Conservation (phyloP, 169 alveolate genomes). For the Plasmodium sp. region DNA sequence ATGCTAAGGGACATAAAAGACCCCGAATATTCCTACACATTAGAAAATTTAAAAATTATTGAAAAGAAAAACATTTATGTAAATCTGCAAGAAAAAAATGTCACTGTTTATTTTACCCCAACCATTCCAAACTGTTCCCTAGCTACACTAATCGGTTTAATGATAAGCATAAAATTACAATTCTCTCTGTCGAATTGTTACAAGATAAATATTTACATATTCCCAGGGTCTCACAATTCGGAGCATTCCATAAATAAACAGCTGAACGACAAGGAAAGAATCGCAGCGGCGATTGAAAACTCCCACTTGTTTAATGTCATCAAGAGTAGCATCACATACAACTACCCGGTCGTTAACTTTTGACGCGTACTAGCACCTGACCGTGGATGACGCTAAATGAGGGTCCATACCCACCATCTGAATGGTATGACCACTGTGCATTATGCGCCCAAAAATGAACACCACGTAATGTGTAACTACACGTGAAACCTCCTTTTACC, state of each 20-base stretch:
- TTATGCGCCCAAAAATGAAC: neutral
- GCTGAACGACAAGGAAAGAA: slow-evolving; percentile 97
- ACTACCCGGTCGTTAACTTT: slow-evolving; percentile 36
- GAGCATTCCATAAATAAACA: slow-evolving; percentile 94
- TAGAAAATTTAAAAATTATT: slow-evolving; percentile 96
- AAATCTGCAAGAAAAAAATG: slow-evolving; percentile 82
- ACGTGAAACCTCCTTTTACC: neutral
- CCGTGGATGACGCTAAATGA: neutral
- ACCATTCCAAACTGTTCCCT: slow-evolving; percentile 97
- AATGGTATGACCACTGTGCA: neutral
- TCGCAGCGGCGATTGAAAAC: slow-evolving; percentile 96
- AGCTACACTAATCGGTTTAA: slow-evolving; percentile 97
- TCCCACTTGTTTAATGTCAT: slow-evolving; percentile 88
- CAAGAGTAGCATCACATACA: slow-evolving; percentile 49
- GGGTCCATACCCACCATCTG: neutral
- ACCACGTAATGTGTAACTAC: neutral
- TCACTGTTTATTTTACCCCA: slow-evolving; percentile 95
- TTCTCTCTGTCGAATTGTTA: slow-evolving; percentile 90
- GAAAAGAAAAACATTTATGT: slow-evolving; percentile 89
- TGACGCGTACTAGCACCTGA: neutral
- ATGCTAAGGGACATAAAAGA: slow-evolving; percentile 94
- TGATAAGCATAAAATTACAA: slow-evolving; percentile 93
- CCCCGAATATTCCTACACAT: slow-evolving; percentile 98
- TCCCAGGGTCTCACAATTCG: slow-evolving; percentile 92
- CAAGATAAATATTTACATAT: slow-evolving; percentile 80